Base-by-base conservation (phyloP, 352 stramenopile species). In the Peronospora destructor region DNA sequence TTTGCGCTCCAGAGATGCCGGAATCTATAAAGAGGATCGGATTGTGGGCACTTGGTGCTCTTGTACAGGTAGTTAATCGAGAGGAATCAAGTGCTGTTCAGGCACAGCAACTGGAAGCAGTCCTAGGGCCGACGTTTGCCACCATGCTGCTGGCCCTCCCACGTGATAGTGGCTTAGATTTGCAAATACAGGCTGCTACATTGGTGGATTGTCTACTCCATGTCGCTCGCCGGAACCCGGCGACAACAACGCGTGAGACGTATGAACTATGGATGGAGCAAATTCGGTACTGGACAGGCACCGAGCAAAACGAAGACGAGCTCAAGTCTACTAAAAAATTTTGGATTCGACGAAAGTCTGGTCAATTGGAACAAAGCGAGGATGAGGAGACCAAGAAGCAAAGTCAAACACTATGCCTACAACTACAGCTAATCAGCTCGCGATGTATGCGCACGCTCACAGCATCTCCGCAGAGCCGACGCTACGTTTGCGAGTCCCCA, bases 251-350 rank as follows among this genome's bases (percentile, higher is more conserved):
- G 26, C 61, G 39, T 28, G 62, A 73, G 4, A 68, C 71, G 2
- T 84, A 85, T 43, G 68, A 81, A 37, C 51, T 71, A 8, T 90
- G 76, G 76, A 75, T 87, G 68, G 62, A 83, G 35, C 68, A 77
- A 37, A 66, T 90, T 41, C 53, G 53, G 1, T 64, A 59, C 19
- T 86, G 79, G 74, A 52, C 60, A 25, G 40, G 40, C 13, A 62
- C 43, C 1, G 17, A 57, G 26, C 28, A 39, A 38, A 19, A 25
- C 9, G 50, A 49, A 45, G 17, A 34, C 38, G 23, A 38, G 11
- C 17, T 14, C 4, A 37, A 45, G 16, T 16, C 33, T 19, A 49
- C 16, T 0, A 66, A 50, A 56, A 34, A 17, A 43, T 36, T n/a
- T 38, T 67, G 48, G 58, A 11, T 53, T 30, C 37, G 41, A 51